phyloP scores from a whole-genome alignment of 2,329 filamentous ascomycete genomes.

The Aspergillus neoniger region DNA sequence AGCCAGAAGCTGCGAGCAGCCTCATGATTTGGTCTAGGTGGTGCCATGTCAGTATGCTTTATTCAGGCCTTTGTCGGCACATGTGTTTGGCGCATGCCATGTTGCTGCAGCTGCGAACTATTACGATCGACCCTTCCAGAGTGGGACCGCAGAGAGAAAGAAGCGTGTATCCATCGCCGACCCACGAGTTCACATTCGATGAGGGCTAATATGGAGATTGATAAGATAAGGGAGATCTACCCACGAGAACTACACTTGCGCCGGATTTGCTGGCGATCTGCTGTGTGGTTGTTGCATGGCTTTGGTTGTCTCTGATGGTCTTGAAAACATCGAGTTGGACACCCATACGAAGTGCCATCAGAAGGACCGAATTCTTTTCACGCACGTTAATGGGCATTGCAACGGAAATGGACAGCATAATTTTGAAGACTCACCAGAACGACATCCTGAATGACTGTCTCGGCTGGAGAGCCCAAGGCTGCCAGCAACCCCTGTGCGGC shows the following conservation, averaged over 20 bases:
- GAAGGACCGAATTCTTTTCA: slow-evolving; percentile 4
- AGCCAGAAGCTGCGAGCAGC: slow-evolving; percentile 19
- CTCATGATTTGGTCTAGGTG: slow-evolving; percentile 20
- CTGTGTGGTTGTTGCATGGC: slow-evolving; percentile 2
- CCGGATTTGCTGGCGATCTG: slow-evolving; percentile 16
- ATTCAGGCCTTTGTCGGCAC: not conserved
- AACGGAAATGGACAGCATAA: not conserved
- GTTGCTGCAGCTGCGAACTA: no score
- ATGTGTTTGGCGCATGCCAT: not conserved
- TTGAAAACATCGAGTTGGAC: slow-evolving; percentile 18
- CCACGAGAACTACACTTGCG: slow-evolving; percentile 17
- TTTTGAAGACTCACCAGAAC: slow-evolving; percentile 13
- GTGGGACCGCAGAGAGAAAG: slow-evolving; percentile 1
- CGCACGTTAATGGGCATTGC: not conserved
- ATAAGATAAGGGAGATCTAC: slow-evolving; percentile 7
- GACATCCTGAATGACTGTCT: slow-evolving; percentile 18
- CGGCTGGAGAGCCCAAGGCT: slow-evolving; percentile 14
- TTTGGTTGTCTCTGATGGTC: slow-evolving; percentile 4
- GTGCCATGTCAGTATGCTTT: not conserved
- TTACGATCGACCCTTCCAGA: not conserved
- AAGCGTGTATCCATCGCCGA: not conserved
- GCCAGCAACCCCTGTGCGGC: slow-evolving; percentile 13
- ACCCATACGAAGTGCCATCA: slow-evolving; percentile 20
- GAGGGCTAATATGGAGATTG: not conserved
- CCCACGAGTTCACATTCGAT: not conserved